phyloP scores from a whole-genome alignment of 2,329 filamentous ascomycete genomes.

The Fusarium nanum region DNA sequence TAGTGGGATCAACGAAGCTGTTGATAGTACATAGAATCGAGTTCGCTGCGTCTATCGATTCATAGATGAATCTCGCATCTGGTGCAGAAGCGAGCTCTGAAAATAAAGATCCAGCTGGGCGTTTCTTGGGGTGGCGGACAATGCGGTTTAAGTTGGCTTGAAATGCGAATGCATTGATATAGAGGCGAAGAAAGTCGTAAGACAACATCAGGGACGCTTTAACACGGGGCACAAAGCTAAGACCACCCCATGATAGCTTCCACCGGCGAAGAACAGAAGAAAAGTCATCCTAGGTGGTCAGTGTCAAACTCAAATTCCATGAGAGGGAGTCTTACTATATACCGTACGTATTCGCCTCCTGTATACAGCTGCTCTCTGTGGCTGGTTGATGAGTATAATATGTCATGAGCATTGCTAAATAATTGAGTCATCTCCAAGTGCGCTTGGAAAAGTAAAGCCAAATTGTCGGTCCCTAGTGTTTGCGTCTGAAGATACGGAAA shows the following conservation, averaged over 20 bases:
- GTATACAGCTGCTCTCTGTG: conserved; percentile 77
- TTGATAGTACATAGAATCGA: conserved; percentile 70
- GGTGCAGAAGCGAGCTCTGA: conserved; percentile 68
- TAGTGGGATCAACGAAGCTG: conserved; percentile 68
- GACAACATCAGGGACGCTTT: conserved; percentile 76
- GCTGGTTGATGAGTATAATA: conserved; percentile 77
- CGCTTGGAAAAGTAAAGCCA: conserved; percentile 76
- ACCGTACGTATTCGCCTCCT: conserved; percentile 78
- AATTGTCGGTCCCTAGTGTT: conserved; percentile 71
- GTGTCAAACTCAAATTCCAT: background rate
- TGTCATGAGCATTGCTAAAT: conserved; percentile 79
- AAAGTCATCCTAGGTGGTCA: conserved; percentile 68
- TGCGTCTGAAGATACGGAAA: conserved; percentile 73
- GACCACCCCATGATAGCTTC: conserved; percentile 76
- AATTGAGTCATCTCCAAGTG: conserved; percentile 77
- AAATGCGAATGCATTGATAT: conserved; percentile 81
- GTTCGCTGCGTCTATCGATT: conserved; percentile 73
- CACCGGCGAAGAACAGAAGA: conserved; percentile 75
- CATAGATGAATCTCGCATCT: conserved; percentile 74
- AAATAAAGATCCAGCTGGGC: conserved; percentile 55
- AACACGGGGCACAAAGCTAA: conserved; percentile 72
- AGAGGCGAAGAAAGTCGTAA: conserved; percentile 78
- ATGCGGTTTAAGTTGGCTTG: conserved; percentile 72
- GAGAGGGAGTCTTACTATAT: conserved; percentile 59
- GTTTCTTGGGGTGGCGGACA: conserved; percentile 49